These are phyloP conservation scores for Paecilomyces formosus DNA, from an alignment of 2,329 filamentous ascomycete species.

Conservation along the genomic window DNA sequence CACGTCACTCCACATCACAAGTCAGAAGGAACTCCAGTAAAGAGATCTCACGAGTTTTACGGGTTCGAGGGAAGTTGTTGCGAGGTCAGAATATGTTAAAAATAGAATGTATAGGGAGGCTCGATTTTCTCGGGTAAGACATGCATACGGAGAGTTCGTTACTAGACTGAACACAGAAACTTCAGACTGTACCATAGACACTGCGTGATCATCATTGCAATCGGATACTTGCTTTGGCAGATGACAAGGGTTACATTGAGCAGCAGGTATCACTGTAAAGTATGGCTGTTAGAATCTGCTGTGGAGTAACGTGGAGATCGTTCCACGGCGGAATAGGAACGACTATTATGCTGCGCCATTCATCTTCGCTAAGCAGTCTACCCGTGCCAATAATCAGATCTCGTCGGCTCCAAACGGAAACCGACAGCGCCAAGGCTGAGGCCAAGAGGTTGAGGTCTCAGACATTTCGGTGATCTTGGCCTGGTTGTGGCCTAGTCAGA, in stretches of 20 bases:
- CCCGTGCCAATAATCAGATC: background rate
- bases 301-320: background rate
- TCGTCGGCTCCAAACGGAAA: background rate
- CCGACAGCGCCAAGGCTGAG: background rate
- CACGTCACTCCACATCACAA: background rate
- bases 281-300: background rate
- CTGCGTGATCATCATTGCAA: background rate
- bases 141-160: background rate
- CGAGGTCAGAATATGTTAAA: background rate
- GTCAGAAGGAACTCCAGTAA: background rate
- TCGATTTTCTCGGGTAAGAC: background rate
- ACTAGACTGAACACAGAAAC: background rate
- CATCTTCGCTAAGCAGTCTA: background rate
- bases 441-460: background rate
- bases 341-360: background rate
- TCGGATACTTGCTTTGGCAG: background rate
- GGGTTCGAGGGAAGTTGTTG: background rate
- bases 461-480: background rate
- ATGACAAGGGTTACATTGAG: background rate
- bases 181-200: background rate
- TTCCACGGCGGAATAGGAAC: background rate
- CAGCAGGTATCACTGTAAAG: background rate
- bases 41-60: background rate
- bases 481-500: background rate
- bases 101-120: background rate